phyloP scores from a whole-genome alignment of 768 basidiomycete genomes.

The Gautieria morchelliformis region DNA sequence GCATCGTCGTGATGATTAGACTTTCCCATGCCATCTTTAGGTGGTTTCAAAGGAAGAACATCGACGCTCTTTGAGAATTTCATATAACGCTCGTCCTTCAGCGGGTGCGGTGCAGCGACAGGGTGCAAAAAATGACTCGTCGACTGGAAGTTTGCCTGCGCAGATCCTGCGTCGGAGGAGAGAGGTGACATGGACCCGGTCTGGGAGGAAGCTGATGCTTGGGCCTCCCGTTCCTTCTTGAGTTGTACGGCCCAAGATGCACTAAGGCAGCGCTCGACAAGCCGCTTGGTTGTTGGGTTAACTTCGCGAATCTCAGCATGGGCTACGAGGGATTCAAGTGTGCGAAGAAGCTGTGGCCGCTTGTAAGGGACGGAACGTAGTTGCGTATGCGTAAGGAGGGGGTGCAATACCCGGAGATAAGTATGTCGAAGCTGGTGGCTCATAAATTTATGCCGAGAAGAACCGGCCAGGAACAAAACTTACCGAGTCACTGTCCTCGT shows the following conservation, averaged over 20 bases:
- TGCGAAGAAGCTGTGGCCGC: slow-evolving; percentile 75
- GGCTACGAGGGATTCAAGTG: slow-evolving; percentile 68
- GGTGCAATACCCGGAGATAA: slow-evolving; percentile 92
- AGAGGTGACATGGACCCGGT: neutral
- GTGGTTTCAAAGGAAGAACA: neutral
- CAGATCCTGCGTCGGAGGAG: slow-evolving; percentile 25
- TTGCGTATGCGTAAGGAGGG: slow-evolving; percentile 90
- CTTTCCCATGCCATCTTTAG: slow-evolving; percentile 24
- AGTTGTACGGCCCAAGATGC: slow-evolving; percentile 82
- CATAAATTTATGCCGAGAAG: neutral
- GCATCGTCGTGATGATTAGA: slow-evolving; percentile 16
- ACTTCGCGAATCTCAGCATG: slow-evolving; percentile 73
- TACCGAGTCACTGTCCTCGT: slow-evolving; percentile 90
- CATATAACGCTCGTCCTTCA: slow-evolving; percentile 31
- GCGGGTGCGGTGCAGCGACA: slow-evolving; percentile 8
- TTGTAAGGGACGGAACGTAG: slow-evolving; percentile 81
- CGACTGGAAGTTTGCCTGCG: slow-evolving; percentile 11
- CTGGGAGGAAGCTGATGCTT: slow-evolving; percentile 21
- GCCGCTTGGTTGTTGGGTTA: slow-evolving; percentile 76
- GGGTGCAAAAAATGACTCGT: slow-evolving; percentile 16
- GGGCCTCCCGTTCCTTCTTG: slow-evolving; percentile 27
- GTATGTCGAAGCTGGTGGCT: slow-evolving; percentile 74
- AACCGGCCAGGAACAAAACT: slow-evolving; percentile 20
- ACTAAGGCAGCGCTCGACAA: slow-evolving; percentile 83
- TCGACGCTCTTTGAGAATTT: slow-evolving; percentile 65